A percentile compares a stretch with the other conserved stretches of the same genome.
These are phyloP conservation scores for Macadamia tetraphylla DNA, from an alignment of 164 flowering plant genomes.

Conservation along the genomic window DNA sequence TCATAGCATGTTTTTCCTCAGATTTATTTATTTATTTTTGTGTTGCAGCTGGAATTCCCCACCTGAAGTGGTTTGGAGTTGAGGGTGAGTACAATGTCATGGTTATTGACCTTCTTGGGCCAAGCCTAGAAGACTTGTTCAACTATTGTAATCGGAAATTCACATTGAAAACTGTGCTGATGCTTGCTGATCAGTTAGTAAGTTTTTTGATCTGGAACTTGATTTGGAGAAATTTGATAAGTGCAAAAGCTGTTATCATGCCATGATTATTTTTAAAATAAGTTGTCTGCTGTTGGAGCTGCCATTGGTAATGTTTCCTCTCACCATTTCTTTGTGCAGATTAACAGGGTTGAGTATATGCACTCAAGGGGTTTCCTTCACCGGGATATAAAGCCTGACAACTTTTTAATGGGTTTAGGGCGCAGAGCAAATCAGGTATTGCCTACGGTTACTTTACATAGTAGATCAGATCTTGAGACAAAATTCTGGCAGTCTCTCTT, in stretches of 20 bases:
- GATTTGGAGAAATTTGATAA: background rate
- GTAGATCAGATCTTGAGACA: too few relatives aligned
- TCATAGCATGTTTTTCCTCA: background rate
- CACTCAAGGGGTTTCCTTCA: slow-evolving; percentile 48
- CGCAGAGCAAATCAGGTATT: slow-evolving; percentile 48
- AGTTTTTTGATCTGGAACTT: slow-evolving; percentile 1
- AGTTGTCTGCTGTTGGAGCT: background rate
- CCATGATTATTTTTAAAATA: background rate
- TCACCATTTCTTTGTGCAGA: slow-evolving; percentile 16
- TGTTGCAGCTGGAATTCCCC: slow-evolving; percentile 55
- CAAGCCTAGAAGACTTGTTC: slow-evolving; percentile 66
- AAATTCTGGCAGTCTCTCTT: too few relatives aligned
- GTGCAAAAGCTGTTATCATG: background rate
- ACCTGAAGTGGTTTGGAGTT: slow-evolving; percentile 58
- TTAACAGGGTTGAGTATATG: slow-evolving; percentile 45
- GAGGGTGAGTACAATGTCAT: slow-evolving; percentile 58
- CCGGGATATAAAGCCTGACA: slow-evolving; percentile 50
- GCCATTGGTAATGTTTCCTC: background rate
- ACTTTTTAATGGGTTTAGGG: slow-evolving; percentile 48
- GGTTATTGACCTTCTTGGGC: slow-evolving; percentile 66
- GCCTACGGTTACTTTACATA: background rate
- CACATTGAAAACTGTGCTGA: slow-evolving; percentile 54
- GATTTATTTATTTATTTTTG: slow-evolving; percentile 1
- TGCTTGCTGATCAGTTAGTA: slow-evolving; percentile 77
- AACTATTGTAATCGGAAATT: slow-evolving; percentile 58